Base-by-base conservation (phyloP, 768 basidiomycete genomes). In the Nidularia sp. region DNA sequence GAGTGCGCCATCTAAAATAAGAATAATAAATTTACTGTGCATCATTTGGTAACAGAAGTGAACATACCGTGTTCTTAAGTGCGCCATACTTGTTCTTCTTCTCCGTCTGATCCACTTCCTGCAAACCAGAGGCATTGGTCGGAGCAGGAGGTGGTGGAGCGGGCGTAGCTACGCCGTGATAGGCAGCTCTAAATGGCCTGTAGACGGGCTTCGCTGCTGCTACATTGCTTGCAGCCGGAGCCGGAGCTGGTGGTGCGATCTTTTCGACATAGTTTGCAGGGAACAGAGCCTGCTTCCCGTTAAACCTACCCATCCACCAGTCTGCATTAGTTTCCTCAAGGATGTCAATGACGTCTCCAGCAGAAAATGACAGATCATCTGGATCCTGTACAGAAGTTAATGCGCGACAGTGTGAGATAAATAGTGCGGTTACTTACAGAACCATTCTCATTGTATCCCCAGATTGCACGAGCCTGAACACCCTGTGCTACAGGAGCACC, bases 221-320 rank as follows among this genome's bases (percentile, higher is more conserved):
- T 29, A 65, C 53, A 25, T 25, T 25, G 7, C 6, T 6, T 2
- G 62, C 47, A 29, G 58, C 51, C 33, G 50, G 48, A 1, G 54
- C 60, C n/a, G 63, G 55, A 34, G 65, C 57, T 15, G 67, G 56
- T 34, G 69, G 51, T 48, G 69, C 56, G 49, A 74, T 58, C 60
- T 79, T 84, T 69, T 90, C 83, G 39, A 90, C 87, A 50, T 90
- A 80, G 56, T 80, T 81, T 9, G 86, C 78, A 0, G 92, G 93
- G 74, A 94, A 90, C 35, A 93, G 75, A 3, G 86, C 92, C 50
- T 85, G 78, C 53, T 70, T 76, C 25, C 84, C 85, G 34, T 84
- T 77, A 51, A 77, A 60, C 54, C 67, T 74, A 29, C 93, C 92
- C 6, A 78, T 81, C 91, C 90, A 96, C 93, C 93, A 94, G 65